Percentiles rank a stretch among this genome's conserved stretches.
These are phyloP conservation scores for Aspergillus bertholletiae DNA, from an alignment of 495 filamentous ascomycete genomes.

Conservation along the genomic window DNA sequence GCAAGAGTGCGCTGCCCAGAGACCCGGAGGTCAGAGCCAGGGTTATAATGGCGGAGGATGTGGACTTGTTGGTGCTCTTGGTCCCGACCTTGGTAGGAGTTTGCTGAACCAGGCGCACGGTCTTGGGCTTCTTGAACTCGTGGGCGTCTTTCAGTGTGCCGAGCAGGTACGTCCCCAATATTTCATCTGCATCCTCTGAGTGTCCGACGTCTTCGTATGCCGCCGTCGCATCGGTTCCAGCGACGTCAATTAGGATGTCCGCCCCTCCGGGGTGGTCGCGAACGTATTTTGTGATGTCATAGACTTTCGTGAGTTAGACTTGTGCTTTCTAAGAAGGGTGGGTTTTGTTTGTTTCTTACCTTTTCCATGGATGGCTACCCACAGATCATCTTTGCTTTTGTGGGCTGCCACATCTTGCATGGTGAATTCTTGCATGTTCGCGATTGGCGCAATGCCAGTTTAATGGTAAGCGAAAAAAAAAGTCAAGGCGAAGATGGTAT, in stretches of 20 bases:
- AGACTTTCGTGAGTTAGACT: slow-evolving; percentile 31
- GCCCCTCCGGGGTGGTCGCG: slow-evolving; percentile 54
- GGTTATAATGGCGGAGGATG: background rate
- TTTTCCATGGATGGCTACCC: slow-evolving; percentile 51
- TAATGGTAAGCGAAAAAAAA: background rate
- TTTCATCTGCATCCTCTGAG: slow-evolving; percentile 15
- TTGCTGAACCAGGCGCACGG: slow-evolving; percentile 26
- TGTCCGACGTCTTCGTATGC: slow-evolving; percentile 53
- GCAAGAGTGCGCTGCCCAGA: background rate
- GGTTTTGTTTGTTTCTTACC: slow-evolving; percentile 33
- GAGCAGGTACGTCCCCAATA: slow-evolving; percentile 12
- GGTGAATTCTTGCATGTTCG: slow-evolving; percentile 26
- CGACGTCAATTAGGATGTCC: slow-evolving; percentile 44
- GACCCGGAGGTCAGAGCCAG: background rate
- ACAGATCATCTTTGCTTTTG: slow-evolving; percentile 42
- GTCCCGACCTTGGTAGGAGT: slow-evolving; percentile 7
- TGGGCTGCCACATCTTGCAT: slow-evolving; percentile 44
- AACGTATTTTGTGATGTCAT: slow-evolving; percentile 47
- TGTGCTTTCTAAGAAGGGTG: too few species aligned
- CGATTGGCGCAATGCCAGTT: background rate
- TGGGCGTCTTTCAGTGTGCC: slow-evolving; percentile 30
- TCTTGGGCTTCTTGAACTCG: slow-evolving; percentile 18
- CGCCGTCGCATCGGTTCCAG: slow-evolving; percentile 49
- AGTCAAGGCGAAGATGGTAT: background rate
- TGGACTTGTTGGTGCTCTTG: background rate